Base-by-base conservation (phyloP, 2,329 filamentous ascomycete species). In the Xylariales sp. region DNA sequence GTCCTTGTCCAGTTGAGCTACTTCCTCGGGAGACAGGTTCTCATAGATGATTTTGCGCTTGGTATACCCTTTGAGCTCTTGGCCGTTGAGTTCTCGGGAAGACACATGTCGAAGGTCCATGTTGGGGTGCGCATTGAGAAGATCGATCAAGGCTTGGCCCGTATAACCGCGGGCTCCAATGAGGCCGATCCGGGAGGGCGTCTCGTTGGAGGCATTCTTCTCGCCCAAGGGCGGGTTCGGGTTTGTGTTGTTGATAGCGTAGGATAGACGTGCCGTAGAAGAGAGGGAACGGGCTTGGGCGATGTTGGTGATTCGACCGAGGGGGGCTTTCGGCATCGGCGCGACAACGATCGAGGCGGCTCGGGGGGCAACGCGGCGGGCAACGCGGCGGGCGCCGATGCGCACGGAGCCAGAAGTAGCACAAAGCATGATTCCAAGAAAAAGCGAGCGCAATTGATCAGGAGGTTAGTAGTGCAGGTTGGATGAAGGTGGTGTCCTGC, bases 41-140 rank as follows among this genome's bases (percentile, higher is more conserved):
- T 97, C 93, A 81, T 99, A 99, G 70, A 89, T 93, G 73, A 99
- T 93, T 69, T 97, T 90, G 71, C 92, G 89, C 87, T 97, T 98
- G 76, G 89, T 89, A 80, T 99, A 99, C 36, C 94, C 94, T 80
- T 95, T 85, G 23, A 98, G 88, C 80, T 93, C 90, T 83, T 96
- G 90, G 46, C 96, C 96, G 5, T 88, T 91, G 57, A 98, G 87
- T 81, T 98, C 95, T 76, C 96, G 93, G 14, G 95, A 98, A 2
- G 94, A 97, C 52, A 98, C 95, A 78, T 97, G 91, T 55, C 90
- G 88, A 60, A 98, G 89, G 73, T 97, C 94, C 86, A 98, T 91
- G 80, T 93, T 88, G 14, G 94, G 94, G 81, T 98, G 96, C 41
- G 88, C 83, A 81, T 97, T 96, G 57, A 99, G 85, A 23, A 99